Conservation (phyloP, 2,329 filamentous ascomycete genomes). For the Clonostachys rosea region DNA sequence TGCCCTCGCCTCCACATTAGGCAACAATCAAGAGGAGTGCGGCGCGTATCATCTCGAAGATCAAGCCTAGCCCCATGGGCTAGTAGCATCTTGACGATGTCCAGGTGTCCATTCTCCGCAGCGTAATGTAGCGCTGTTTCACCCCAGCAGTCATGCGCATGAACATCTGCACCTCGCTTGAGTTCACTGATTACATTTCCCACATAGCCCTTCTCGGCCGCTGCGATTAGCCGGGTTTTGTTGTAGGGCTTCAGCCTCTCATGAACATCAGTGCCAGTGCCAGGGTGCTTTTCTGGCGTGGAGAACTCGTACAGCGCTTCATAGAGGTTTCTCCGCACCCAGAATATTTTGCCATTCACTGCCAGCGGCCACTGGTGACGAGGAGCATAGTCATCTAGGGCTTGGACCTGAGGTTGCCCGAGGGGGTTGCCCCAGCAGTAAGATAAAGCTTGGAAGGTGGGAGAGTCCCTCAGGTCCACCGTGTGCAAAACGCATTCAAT, state of each 20-base stretch:
- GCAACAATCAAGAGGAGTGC: background rate
- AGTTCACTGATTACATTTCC: conserved; percentile 3
- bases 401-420: background rate
- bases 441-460: conserved; percentile 5
- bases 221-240: conserved; percentile 5
- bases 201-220: conserved; percentile 3
- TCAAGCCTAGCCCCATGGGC: conserved; percentile 1
- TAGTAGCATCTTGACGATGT: conserved; percentile 1
- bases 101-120: conserved; percentile 1
- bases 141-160: conserved; percentile 3
- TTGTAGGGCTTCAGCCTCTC: conserved; percentile 2
- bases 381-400: conserved; percentile 2
- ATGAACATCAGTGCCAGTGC: conserved; percentile 1
- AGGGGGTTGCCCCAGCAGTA: conserved; percentile 7
- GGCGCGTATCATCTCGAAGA: background rate
- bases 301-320: conserved; percentile 1
- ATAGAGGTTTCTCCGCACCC: conserved; percentile 4
- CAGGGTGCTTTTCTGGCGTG: background rate
- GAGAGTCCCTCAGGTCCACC: conserved; percentile 3
- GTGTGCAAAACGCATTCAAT: conserved; percentile 3
- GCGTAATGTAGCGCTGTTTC: conserved; percentile 6
- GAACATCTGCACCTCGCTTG: conserved; percentile 3
- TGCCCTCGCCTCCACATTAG: background rate
- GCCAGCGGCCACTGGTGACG: conserved; percentile 4
- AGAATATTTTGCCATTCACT: conserved; percentile 3